These are phyloP conservation scores for Microbotryomycetes sp. DNA, from an alignment of 1,284 basidiomycete species.

Conservation along the genomic window DNA sequence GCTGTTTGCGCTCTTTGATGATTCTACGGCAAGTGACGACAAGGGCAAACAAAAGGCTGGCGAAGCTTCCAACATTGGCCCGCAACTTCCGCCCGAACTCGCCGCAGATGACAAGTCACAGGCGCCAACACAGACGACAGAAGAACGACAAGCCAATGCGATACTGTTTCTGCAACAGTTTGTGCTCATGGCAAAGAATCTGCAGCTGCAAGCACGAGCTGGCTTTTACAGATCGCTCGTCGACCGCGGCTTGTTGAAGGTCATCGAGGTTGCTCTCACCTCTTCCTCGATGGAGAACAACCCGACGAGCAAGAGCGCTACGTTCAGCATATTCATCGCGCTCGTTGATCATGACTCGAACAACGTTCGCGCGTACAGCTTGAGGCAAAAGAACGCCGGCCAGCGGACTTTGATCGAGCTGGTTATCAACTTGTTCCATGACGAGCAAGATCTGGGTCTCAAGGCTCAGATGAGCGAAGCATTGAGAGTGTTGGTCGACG, in stretches of 20 bases:
- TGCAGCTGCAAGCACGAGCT: constrained; percentile 80
- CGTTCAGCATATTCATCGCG: constrained; percentile 77
- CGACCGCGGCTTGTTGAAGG: constrained; percentile 78
- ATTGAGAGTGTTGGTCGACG: constrained; percentile 74
- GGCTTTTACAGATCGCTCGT: constrained; percentile 81
- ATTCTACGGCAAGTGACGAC: not conserved
- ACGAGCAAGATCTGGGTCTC: constrained; percentile 73
- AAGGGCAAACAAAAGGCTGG: not conserved
- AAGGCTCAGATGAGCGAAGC: constrained; percentile 87
- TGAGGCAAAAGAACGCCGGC: constrained; percentile 49
- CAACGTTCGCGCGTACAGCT: constrained; percentile 72
- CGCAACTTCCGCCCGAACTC: constrained; percentile 23
- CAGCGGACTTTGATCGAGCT: constrained; percentile 59
- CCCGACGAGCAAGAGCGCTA: constrained; percentile 62
- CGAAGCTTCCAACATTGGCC: constrained; percentile 17
- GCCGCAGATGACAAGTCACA: not conserved
- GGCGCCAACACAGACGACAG: constrained; percentile 43
- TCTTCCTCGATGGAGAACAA: constrained; percentile 41
- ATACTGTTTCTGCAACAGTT: constrained; percentile 86
- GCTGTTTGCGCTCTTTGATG: constrained; percentile 66
- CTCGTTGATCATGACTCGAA: constrained; percentile 87
- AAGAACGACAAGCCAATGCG: constrained; percentile 51
- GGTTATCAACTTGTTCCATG: constrained; percentile 67
- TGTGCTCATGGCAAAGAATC: constrained; percentile 90
- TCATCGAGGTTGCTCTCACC: constrained; percentile 63